These are phyloP conservation scores for Chloroidium sp. DNA, from an alignment of 163 green algal genomes.

Conservation along the genomic window DNA sequence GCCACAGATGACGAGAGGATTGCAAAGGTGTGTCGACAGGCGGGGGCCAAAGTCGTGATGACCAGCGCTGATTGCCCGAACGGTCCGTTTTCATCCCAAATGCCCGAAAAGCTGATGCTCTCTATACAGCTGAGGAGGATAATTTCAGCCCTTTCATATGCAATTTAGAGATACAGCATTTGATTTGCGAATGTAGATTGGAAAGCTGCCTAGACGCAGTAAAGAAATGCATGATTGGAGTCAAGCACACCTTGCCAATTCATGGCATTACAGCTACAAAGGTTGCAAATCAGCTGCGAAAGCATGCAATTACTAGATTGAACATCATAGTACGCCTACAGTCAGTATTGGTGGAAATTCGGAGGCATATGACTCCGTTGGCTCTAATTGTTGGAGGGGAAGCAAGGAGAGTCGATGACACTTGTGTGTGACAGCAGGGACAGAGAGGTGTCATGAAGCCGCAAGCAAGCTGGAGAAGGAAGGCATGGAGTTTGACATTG, in stretches of 20 bases:
- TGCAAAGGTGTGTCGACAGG: conserved; percentile 24
- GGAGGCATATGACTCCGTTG: no score
- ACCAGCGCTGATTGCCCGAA: conserved; percentile 49
- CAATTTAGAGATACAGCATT: no score
- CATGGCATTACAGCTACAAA: neutral
- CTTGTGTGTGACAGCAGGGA: conserved; percentile 24
- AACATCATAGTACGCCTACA: no score
- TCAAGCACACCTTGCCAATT: neutral
- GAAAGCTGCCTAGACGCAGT: no score
- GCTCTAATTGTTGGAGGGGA: no score
- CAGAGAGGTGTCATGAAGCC: conserved; percentile 53
- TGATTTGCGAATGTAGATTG: no score
- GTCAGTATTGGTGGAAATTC: no score
- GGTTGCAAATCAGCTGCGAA: neutral
- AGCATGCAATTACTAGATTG: no score
- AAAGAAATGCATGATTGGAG: no score
- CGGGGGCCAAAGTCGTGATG: conserved; percentile 53
- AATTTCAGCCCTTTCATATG: no score
- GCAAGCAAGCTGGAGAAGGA: conserved; percentile 25
- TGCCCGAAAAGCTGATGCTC: neutral
- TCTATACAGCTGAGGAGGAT: neutral
- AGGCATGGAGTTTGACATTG: conserved; percentile 40
- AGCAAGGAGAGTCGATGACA: no score
- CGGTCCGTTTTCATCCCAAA: conserved; percentile 12
- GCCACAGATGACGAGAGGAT: conserved; percentile 51